phyloP scores from a whole-genome alignment of 768 basidiomycete species.

The Boletus vinaceobasis region DNA sequence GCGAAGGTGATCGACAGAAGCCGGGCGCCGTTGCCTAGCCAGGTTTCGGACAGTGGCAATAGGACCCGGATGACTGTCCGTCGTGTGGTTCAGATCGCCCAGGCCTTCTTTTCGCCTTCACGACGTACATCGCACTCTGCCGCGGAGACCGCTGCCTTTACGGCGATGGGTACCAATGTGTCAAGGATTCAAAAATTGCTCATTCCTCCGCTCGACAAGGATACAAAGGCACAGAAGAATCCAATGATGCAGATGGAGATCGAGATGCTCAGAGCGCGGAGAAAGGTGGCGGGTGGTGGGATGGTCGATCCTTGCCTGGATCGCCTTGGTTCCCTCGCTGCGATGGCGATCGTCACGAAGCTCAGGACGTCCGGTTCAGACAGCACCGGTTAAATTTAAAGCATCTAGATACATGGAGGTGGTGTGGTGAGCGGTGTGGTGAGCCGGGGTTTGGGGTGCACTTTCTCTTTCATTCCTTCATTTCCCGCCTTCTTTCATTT shows the following conservation, averaged over 20 bases:
- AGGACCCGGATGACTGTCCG: neutral
- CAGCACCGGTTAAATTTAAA: neutral
- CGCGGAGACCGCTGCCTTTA: neutral
- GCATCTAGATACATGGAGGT: neutral
- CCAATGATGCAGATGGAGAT: conserved; percentile 7
- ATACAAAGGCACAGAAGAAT: neutral
- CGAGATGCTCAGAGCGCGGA: conserved; percentile 3
- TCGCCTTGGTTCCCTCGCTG: neutral
- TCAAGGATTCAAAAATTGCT: conserved; percentile 2
- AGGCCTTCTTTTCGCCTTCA: neutral
- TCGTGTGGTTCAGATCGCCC: neutral
- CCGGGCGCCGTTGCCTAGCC: neutral
- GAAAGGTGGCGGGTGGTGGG: neutral
- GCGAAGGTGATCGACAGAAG: neutral
- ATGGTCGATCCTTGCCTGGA: neutral
- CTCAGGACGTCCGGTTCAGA: neutral
- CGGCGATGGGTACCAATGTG: neutral
- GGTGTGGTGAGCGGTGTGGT: neutral
- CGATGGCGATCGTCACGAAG: conserved; percentile 1
- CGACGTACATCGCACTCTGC: neutral
- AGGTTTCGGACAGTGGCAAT: neutral
- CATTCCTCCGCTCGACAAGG: conserved; percentile 2
- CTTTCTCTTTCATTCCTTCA: neutral
- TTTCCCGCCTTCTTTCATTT: neutral
- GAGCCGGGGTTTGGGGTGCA: neutral